Evolutionary conservation across 2,329 filamentous ascomycete species (phyloP).

Genomic region (Apiospora marii): DNA sequence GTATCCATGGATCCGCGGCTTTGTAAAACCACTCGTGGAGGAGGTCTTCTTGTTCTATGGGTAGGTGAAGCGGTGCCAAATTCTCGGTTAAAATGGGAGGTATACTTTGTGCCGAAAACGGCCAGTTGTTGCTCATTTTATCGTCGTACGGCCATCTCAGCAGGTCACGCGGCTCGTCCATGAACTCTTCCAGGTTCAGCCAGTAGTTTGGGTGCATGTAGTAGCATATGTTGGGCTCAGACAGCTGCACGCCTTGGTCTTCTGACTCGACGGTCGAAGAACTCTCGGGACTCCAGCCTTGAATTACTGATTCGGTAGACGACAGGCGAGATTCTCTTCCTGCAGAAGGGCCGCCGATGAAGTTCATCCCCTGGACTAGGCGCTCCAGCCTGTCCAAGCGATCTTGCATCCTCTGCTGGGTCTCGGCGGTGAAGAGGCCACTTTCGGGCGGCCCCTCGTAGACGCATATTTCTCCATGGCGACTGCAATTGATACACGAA

Average conservation of each 20-base stretch:
- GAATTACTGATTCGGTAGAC: constrained; percentile 18
- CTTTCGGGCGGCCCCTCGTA: constrained; percentile 21
- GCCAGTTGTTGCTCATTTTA: constrained; percentile 12
- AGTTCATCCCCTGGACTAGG: constrained; percentile 20
- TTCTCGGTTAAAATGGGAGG: not conserved
- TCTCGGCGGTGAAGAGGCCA: constrained; percentile 16
- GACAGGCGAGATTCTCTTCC: constrained; percentile 12
- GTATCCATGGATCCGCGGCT: constrained; percentile 23
- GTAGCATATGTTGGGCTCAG: constrained; percentile 23
- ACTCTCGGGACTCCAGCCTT: constrained; percentile 20
- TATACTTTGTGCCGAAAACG: not conserved
- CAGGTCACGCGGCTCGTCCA: constrained; percentile 25
- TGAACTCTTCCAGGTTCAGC: constrained; percentile 21
- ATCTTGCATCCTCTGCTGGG: constrained; percentile 23
- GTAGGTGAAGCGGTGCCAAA: constrained; percentile 20
- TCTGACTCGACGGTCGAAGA: constrained; percentile 11
- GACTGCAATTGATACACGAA: constrained; percentile 22
- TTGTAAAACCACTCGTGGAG: constrained; percentile 21
- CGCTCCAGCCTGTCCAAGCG: constrained; percentile 23
- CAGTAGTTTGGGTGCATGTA: constrained; percentile 26
- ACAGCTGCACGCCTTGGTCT: constrained; percentile 22
- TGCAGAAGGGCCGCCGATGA: not conserved
- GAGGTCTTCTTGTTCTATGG: constrained; percentile 22
- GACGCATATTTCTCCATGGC: constrained; percentile 23
- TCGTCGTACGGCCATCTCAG: constrained; percentile 23